Evolutionary conservation across 164 flowering plant genomes (phyloP).

Genomic region (Sextonia rubra): DNA sequence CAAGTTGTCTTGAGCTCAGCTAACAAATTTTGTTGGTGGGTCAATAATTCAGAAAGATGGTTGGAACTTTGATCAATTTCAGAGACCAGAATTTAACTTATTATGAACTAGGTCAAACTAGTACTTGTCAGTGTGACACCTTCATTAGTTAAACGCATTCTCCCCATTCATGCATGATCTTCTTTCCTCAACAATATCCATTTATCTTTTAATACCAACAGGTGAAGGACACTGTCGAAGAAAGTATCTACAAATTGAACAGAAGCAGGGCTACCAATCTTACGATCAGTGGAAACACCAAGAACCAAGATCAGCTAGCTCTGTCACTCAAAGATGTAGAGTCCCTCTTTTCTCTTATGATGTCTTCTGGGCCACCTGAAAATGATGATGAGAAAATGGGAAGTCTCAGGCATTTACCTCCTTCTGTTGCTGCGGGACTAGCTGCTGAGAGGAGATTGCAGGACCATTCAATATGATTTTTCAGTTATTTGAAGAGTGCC

Average conservation of each 20-base stretch:
- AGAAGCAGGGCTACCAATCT: slow-evolving; percentile 49
- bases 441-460: slow-evolving; percentile 78
- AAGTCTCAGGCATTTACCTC: slow-evolving; percentile 67
- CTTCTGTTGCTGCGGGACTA: slow-evolving; percentile 79
- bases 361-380: slow-evolving; percentile 21
- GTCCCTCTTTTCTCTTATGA: slow-evolving; percentile 48
- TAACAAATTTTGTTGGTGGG: too few relatives aligned
- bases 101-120: too few relatives aligned
- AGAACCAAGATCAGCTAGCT: slow-evolving; percentile 69
- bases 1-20: too few relatives aligned
- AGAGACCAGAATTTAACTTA: too few relatives aligned
- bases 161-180: neutral
- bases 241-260: slow-evolving; percentile 74
- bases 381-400: slow-evolving; percentile 24
- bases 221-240: slow-evolving; percentile 91
- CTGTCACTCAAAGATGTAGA: slow-evolving; percentile 81
- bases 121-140: too few relatives aligned
- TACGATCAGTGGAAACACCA: slow-evolving; percentile 63
- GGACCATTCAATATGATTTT: slow-evolving; percentile 13
- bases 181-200: neutral
- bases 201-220: slow-evolving; percentile 17
- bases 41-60: too few relatives aligned
- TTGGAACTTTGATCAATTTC: too few relatives aligned
- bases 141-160: too few relatives aligned
- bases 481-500: neutral